phyloP scores from a whole-genome alignment of 371 early-diverging fungal genomes.

The Mucor sp. region DNA sequence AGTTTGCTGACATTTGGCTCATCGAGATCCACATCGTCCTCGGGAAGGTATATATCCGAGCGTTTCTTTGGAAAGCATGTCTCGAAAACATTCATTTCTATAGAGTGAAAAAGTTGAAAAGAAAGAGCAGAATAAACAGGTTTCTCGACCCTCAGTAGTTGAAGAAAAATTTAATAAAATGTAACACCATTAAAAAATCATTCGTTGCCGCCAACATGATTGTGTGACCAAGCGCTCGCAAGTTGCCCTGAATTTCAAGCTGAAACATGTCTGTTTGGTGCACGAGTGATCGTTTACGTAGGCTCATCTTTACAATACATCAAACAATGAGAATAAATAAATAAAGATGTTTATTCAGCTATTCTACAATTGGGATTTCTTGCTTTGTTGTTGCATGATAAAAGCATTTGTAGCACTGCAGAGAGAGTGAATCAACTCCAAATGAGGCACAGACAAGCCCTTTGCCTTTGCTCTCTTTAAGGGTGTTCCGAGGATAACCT shows the following conservation, averaged over 20 bases:
- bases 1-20: neutral
- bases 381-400: neutral
- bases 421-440: conserved; percentile 32
- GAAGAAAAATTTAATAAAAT: neutral
- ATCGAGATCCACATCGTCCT: conserved; percentile 9
- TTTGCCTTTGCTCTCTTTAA: conserved; percentile 57
- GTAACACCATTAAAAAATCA: neutral
- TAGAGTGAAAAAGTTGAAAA: neutral
- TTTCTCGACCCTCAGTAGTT: neutral
- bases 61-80: neutral
- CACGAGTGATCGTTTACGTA: no score
- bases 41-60: conserved; percentile 8
- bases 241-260: neutral
- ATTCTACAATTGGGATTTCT: neutral
- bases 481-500: conserved; percentile 67
- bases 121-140: neutral
- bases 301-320: no score
- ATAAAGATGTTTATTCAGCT: neutral
- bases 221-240: neutral
- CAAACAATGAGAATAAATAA: neutral
- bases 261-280: neutral
- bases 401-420: conserved; percentile 20
- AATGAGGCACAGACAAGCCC: conserved; percentile 42
- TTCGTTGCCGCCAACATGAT: neutral
- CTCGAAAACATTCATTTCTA: neutral